These are phyloP conservation scores for Russula compacta DNA, from an alignment of 768 basidiomycete genomes.

Conservation along the genomic window DNA sequence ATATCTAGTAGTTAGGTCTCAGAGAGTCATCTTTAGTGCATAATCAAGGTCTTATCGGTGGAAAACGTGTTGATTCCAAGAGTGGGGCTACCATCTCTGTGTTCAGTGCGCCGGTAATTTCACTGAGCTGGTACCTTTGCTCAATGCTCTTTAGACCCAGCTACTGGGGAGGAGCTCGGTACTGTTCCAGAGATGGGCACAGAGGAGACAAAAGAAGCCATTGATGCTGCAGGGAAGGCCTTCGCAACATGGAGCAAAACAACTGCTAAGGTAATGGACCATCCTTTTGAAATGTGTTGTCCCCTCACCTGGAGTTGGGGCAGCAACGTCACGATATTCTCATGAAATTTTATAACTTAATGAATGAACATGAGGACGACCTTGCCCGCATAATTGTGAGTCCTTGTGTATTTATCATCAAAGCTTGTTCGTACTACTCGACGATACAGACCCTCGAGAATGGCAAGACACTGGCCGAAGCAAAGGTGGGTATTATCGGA, in stretches of 20 bases:
- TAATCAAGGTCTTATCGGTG: constrained; percentile 70
- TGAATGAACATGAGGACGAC: constrained; percentile 82
- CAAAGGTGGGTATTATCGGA: constrained; percentile 42
- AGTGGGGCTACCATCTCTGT: constrained; percentile 66
- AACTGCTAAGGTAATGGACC: constrained; percentile 60
- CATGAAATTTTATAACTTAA: constrained; percentile 65
- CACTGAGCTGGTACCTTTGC: neutral
- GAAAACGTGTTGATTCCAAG: constrained; percentile 79
- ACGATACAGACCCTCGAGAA: constrained; percentile 77
- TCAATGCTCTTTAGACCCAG: constrained; percentile 55
- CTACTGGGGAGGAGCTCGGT: constrained; percentile 75
- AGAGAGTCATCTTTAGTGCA: constrained; percentile 71
- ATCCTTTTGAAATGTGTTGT: neutral
- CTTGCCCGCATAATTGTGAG: constrained; percentile 72
- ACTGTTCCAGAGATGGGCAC: constrained; percentile 85
- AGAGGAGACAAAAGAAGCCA: constrained; percentile 75
- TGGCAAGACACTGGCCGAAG: constrained; percentile 83
- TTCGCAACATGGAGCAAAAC: constrained; percentile 84
- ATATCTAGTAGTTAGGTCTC: constrained; percentile 29
- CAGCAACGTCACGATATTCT: constrained; percentile 80
- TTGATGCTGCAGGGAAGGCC: constrained; percentile 69
- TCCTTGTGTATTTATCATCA: neutral
- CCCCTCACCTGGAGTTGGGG: neutral
- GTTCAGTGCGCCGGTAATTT: constrained; percentile 45
- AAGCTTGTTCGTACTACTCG: neutral